Base-by-base conservation (phyloP, 306 rosid species). In the Glycine soja region DNA sequence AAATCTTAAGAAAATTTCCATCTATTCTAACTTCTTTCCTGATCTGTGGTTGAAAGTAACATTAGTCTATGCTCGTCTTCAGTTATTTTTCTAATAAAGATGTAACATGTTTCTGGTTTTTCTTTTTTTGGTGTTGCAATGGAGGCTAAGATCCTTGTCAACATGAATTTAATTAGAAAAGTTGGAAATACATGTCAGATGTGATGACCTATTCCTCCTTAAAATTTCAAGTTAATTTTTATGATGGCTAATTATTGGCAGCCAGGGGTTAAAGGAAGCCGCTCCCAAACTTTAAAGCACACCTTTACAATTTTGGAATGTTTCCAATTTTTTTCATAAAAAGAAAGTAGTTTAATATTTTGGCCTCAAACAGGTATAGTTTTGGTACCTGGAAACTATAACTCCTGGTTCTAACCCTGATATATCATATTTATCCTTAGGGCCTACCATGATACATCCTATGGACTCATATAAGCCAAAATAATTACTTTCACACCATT, bases 381-480 rank as follows among this genome's bases (percentile, higher is more conserved):
- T 70, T 69, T 57, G 53, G 65, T 54, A 38, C 36, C 65, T 24
- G 64, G 53, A 52, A 72, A 62, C 69, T 32, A 61, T 18, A 72
- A 80, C 66, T 19, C 72, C 16, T 42, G n/a, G 16, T 19, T 56
- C 18, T 56, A 12, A 38, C 54, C 16, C 54, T 2, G 19, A 12
- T 56, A 4, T 61, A 46, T 10, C 50, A 8, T 50, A 15, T 40
- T 24, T 59, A 59, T 24, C 19, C 40, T 24, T 53, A 16, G 38
- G 64, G 10, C 62, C 68, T 46, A 57, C 75, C 54, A 8, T 5
- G 19, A 58, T 34, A 10, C 30, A 1, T 24, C 30, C 30, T 24
- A 1, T 24, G 1, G 30, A 24, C 2, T 24, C 30, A 24, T 24
- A 24, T 24, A 24, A 24, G 30, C 0, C 30, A 24, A 24, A 24